Conservation (phyloP, 371 early-diverging fungal genomes). For the Apophysomyces elegans region DNA sequence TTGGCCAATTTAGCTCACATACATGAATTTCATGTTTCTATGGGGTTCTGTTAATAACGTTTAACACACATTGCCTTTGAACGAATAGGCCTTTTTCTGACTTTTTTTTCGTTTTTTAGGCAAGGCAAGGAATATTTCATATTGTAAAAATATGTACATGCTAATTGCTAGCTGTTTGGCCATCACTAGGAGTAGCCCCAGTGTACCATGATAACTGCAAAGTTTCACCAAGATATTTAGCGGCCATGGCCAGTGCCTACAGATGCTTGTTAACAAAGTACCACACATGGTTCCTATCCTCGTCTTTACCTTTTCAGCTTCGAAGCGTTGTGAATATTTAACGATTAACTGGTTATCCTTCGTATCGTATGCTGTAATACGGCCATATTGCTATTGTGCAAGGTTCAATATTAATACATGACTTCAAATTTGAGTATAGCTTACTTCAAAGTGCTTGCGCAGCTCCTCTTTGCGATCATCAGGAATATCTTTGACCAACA, state of each 20-base stretch:
- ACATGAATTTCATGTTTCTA: no score
- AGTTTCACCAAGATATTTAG: conserved; percentile 15
- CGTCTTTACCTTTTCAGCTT: conserved; percentile 44
- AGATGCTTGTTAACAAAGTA: background rate
- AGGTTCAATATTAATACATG: background rate
- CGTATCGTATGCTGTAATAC: conserved; percentile 34
- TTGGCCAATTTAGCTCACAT: no score
- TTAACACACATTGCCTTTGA: background rate
- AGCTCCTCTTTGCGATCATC: conserved; percentile 48
- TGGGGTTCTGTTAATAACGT: no score
- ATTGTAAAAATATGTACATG: background rate
- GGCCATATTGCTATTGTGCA: conserved; percentile 61
- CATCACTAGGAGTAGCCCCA: background rate
- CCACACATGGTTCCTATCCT: background rate
- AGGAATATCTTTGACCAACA: conserved; percentile 60
- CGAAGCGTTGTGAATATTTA: conserved; percentile 44
- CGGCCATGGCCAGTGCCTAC: conserved; percentile 26
- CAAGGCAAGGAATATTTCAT: background rate
- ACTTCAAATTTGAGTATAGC: background rate
- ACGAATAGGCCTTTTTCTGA: background rate
- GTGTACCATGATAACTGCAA: conserved; percentile 26
- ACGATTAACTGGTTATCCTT: conserved; percentile 30
- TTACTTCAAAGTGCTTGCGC: conserved; percentile 67
- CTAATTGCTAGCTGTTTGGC: background rate
- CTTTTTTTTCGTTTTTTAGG: background rate